Evolutionary conservation across 345 rosid species (phyloP).

Genomic region (Salix purpurea): DNA sequence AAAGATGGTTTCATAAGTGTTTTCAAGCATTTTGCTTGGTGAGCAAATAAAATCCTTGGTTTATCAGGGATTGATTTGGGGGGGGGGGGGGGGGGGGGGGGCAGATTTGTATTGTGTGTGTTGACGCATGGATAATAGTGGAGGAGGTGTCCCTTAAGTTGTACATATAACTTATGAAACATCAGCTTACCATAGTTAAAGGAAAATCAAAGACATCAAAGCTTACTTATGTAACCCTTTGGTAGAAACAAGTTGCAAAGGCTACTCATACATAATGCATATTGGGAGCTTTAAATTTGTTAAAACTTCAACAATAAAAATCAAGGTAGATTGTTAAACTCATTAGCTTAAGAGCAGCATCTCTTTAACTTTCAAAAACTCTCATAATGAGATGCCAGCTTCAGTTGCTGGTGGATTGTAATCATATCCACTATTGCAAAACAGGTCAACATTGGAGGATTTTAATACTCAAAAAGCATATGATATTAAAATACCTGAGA

Average conservation of each 20-base stretch:
- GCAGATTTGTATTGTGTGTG: not conserved
- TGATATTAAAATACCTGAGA: not conserved
- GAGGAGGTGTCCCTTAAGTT: not conserved
- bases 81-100: too few relatives aligned
- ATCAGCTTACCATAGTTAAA: too few relatives aligned
- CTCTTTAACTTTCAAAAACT: not conserved
- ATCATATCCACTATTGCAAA: not conserved
- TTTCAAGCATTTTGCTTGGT: not conserved
- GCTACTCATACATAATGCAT: not conserved
- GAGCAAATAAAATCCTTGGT: not conserved
- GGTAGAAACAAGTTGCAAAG: not conserved
- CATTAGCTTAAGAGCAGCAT: not conserved
- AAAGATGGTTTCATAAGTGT: not conserved
- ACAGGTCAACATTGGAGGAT: not conserved
- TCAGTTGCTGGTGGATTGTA: not conserved
- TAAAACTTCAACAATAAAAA: not conserved
- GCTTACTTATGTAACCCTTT: not conserved
- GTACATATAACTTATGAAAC: not conserved
- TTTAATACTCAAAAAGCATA: not conserved
- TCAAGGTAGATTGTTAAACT: not conserved
- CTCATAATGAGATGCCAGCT: not conserved
- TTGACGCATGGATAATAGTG: not conserved
- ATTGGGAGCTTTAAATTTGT: not conserved
- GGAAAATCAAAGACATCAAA: not conserved
- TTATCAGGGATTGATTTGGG: too few relatives aligned